A percentile compares a stretch with the other conserved stretches of the same genome.
phyloP scores from a whole-genome alignment of 352 stramenopile species.

The Globisporangium spiculum region DNA sequence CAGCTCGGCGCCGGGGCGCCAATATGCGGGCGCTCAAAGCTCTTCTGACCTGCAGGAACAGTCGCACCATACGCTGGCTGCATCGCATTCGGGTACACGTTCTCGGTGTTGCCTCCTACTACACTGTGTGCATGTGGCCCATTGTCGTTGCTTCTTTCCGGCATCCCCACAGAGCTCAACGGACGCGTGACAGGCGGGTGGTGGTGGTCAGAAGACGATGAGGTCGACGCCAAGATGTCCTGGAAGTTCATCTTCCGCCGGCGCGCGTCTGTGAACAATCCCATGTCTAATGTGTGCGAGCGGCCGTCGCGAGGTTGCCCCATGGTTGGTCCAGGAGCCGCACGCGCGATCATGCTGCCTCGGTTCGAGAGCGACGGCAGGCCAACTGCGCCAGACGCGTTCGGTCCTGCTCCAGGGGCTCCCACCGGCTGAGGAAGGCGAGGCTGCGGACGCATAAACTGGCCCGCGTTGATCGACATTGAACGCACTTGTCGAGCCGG shows the following conservation, averaged over 20 bases:
- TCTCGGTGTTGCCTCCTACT: slow-evolving; percentile 35
- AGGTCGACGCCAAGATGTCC: slow-evolving; percentile 76
- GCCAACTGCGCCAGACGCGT: slow-evolving; percentile 21
- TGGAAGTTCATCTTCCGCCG: slow-evolving; percentile 88
- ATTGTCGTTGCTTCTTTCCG: slow-evolving; percentile 7
- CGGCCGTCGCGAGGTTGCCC: slow-evolving; percentile 72
- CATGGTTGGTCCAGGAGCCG: slow-evolving; percentile 45
- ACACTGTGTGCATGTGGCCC: neutral
- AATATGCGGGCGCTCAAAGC: slow-evolving; percentile 27
- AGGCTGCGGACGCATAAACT: slow-evolving; percentile 37
- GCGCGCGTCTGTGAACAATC: slow-evolving; percentile 69
- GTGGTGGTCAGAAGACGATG: slow-evolving; percentile 13
- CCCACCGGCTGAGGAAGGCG: slow-evolving; percentile 17
- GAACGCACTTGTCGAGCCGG: slow-evolving; percentile 44
- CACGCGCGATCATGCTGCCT: slow-evolving; percentile 34
- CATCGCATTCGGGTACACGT: slow-evolving; percentile 44
- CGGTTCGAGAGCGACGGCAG: slow-evolving; percentile 61
- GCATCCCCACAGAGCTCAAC: slow-evolving; percentile 12
- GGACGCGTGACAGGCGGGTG: slow-evolving; percentile 8
- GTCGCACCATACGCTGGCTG: slow-evolving; percentile 17
- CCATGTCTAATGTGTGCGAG: slow-evolving; percentile 85
- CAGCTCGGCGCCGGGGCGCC: slow-evolving; percentile 7
- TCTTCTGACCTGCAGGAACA: slow-evolving; percentile 16
- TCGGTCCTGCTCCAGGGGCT: slow-evolving; percentile 4
- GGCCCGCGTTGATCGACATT: slow-evolving; percentile 54